Base-by-base conservation (phyloP, 2,329 filamentous ascomycete genomes). In the Neonectria faginata region DNA sequence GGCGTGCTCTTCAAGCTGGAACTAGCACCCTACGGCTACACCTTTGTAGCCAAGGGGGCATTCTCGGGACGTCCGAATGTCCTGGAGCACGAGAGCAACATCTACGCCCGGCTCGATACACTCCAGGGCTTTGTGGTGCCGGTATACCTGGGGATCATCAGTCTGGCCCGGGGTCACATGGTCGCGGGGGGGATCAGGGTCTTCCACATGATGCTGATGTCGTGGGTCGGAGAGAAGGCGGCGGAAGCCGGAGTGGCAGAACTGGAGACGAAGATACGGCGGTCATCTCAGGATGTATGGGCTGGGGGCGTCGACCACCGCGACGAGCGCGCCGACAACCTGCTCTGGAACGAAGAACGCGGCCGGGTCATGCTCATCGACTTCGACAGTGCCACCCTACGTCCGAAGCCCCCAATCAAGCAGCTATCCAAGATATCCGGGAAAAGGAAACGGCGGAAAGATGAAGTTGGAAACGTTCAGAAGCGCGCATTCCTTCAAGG, bases 171-270 rank as follows among this genome's bases (percentile, higher is more conserved):
- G 42, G 60, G 59, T 27, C 70, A 70, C 58, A 20, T 67, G 16
- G 47, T 74, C 29, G 60, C 67, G 22, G 69, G 65, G 27, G 63
- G 57, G n/a, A 57, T 45, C 9, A 55, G 44, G 20, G 57, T 70
- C 42, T 20, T 67, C 20, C 29, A 69, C 45, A 70, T 71, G 67
- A 65, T 74, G 70, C 62, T 74, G n/a, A 71, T 74, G 70, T 70
- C 68, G 29, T 73, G 71, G 71, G 67, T 25, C 7, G 70, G 72
- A 25, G 65, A 69, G 51, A 55, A 29, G 53, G 25, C 33, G 33
- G 31, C 50, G 33, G 42, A 48, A 10, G 47, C 47, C 27, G 36
- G 20, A 20, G 18, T n/a, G 42, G 16, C 39, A 12, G n/a, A 64
- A 36, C 33, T 58, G 9, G 4, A 6, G 41, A 25, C 42, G 20